phyloP scores from a whole-genome alignment of 129 eudicot genomes.

The Logfia minima region DNA sequence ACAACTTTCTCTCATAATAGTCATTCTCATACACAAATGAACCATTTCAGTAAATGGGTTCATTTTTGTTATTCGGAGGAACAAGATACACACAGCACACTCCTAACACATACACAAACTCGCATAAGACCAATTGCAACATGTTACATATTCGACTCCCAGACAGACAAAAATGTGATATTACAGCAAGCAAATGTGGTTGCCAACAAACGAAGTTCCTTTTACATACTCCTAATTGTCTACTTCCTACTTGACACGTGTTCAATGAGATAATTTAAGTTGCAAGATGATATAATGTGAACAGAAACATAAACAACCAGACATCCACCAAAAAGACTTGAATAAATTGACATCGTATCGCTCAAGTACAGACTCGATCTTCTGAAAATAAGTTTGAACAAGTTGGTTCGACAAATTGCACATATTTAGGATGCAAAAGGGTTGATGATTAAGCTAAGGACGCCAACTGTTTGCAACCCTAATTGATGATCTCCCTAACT shows the following conservation, averaged over 20 bases:
- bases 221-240: neutral
- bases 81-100: neutral
- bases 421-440: conserved; percentile 14
- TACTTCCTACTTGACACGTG: neutral
- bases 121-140: neutral
- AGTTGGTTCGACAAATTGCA: neutral
- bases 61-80: neutral
- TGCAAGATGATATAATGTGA: conserved; percentile 8
- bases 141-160: neutral
- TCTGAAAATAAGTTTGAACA: neutral
- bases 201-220: neutral
- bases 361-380: neutral
- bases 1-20: no score
- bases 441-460: neutral
- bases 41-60: no score
- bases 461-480: conserved; percentile 17
- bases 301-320: conserved; percentile 18
- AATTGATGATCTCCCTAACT: conserved; percentile 55
- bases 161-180: neutral
- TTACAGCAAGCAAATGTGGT: neutral
- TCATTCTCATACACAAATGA: no score
- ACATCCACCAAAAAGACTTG: conserved; percentile 28
- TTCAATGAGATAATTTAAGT: neutral
- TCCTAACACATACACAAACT: neutral
- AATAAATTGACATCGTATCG: conserved; percentile 6